Evolutionary conservation across 768 basidiomycete species (phyloP).

Genomic region (Phlebiopsis gigantea): DNA sequence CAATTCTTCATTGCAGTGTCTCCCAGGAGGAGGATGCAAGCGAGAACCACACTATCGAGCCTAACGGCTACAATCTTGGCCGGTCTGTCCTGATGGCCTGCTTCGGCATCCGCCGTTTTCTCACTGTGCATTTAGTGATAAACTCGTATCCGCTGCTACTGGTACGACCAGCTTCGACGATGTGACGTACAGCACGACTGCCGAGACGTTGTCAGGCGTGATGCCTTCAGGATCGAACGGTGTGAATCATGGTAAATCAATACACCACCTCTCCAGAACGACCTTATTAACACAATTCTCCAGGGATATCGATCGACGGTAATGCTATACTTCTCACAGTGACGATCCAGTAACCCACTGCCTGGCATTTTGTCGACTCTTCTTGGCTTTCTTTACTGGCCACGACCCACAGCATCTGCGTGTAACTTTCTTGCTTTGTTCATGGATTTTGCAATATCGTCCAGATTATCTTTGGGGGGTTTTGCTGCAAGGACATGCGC

Average conservation of each 20-base stretch:
- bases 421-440: no score
- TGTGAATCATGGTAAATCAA: constrained; percentile 41
- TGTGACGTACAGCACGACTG: constrained; percentile 41
- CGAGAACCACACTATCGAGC: constrained; percentile 36
- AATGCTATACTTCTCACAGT: background rate
- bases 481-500: no score
- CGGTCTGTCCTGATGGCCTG: constrained; percentile 24
- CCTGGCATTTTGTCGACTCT: no score
- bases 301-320: no score
- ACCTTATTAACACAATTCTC: no score
- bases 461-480: no score
- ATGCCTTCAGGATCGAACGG: constrained; percentile 43
- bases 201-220: constrained; percentile 42
- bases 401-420: no score
- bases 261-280: no score
- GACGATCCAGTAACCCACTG: no score
- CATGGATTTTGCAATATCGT: no score
- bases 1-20: constrained; percentile 27
- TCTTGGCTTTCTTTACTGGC: no score
- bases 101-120: background rate
- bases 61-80: constrained; percentile 47
- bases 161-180: constrained; percentile 36
- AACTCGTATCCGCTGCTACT: constrained; percentile 32
- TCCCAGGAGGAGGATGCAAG: constrained; percentile 40
- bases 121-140: constrained; percentile 24